Evolutionary conservation across 306 rosid species (phyloP).

Genomic region (Prinsepia uniflora): DNA sequence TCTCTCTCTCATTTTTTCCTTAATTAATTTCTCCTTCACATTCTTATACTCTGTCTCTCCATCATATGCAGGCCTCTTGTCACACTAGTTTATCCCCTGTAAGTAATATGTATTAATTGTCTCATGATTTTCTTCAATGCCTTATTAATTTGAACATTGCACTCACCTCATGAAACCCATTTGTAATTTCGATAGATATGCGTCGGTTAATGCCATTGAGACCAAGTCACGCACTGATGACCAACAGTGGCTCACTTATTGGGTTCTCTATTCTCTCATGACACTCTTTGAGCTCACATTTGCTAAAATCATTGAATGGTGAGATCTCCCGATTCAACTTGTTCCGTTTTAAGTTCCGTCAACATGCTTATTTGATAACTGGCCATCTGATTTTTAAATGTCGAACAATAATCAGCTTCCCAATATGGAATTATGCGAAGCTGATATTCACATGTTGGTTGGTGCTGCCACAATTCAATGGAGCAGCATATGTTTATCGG

Average conservation of each 20-base stretch:
- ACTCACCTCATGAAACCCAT: neutral
- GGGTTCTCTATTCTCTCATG: constrained; percentile 85
- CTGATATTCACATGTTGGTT: constrained; percentile 75
- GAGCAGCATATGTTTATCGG: constrained; percentile 82
- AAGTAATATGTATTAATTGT: constrained; percentile 25
- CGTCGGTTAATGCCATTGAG: constrained; percentile 87
- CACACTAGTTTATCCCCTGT: constrained; percentile 84
- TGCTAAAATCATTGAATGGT: constrained; percentile 78
- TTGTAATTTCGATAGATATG: constrained; percentile 40
- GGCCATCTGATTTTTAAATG: no score
- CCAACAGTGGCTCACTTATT: constrained; percentile 96
- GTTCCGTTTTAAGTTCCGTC: neutral
- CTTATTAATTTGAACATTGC: neutral
- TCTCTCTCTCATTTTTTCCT: constrained; percentile 8
- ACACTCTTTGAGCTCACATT: constrained; percentile 93
- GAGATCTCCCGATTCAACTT: neutral
- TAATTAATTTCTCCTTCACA: neutral
- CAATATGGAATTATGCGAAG: constrained; percentile 84
- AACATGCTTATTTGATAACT: no score
- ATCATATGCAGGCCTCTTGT: constrained; percentile 63
- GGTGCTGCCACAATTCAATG: constrained; percentile 89
- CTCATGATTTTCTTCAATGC: no score
- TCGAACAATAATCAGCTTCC: constrained; percentile 38
- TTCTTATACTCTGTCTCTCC: neutral
- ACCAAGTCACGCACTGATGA: constrained; percentile 67